Base-by-base conservation (phyloP, 2,329 filamentous ascomycete species). In the Beauveria medogensis region DNA sequence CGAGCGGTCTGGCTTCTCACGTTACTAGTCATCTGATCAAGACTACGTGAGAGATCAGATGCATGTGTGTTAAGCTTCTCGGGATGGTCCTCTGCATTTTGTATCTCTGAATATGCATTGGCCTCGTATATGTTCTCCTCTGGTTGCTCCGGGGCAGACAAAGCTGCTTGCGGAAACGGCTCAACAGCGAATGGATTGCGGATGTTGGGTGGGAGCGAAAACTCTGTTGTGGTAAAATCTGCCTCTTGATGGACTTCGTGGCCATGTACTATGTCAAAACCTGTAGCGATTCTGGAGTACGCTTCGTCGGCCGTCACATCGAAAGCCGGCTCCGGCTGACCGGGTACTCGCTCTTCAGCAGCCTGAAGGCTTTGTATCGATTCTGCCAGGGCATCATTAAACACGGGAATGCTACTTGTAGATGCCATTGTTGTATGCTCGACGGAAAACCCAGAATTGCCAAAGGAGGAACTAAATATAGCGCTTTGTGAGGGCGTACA, bases 51-150 rank as follows among this genome's bases (percentile, higher is more conserved):
- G 9, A 40, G 20, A 26, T 57, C 55, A 9, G 48, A 40, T n/a
- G 55, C 14, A 37, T 48, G 55, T 1, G 20, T 12, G 22, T 18
- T n/a, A 2, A 37, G 18, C 22, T 43, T 47, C 20, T 58, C 22
- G 24, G 5, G 16, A 2, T 5, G 30, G 2, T 41, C n/a, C 24
- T 58, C 46, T 8, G 41, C 12, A 3, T 14, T 22, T 41, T 16
- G 34, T 28, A 58, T 41, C 18, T 58, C 46, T 2, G 55, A 24
- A 43, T 58, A 51, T 22, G 46, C 16, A 16, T 51, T 51, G 9
- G 54, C 26, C 40, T 64, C 64, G 56, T 59, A 53, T 26, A 58
- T 46, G 46, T 64, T 59, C n/a, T 61, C 59, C 30, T 53, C 55
- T 22, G 40, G 22, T 4, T 47, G 28, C 18, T 46, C 44, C 26